Conservation (phyloP, 169 alveolate genomes). For the Pseudocohnilembus persalinus region DNA sequence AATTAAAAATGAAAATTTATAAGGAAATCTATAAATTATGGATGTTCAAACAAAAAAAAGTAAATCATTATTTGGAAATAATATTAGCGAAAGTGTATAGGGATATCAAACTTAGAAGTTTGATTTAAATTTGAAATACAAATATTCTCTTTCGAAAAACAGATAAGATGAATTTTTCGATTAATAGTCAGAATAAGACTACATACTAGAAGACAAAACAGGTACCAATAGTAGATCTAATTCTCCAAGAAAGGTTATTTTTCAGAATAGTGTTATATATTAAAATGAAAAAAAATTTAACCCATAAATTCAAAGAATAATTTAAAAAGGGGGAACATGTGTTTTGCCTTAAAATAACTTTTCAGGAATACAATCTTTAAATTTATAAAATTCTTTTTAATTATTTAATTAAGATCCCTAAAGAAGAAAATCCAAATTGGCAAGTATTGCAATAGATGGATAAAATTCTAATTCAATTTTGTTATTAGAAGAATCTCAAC, state of each 20-base stretch:
- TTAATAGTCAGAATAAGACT: conserved; percentile 8
- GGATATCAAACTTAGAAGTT: conserved; percentile 63
- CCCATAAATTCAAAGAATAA: not conserved
- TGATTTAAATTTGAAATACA: conserved; percentile 48
- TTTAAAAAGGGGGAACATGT: not conserved
- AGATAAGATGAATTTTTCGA: not conserved
- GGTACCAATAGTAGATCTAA: conserved; percentile 5
- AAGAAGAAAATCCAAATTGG: no score
- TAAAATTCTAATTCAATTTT: not conserved
- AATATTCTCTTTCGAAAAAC: conserved; percentile 23
- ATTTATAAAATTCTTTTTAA: no score
- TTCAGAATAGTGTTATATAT: not conserved
- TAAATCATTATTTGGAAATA: conserved; percentile 59
- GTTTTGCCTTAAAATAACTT: no score
- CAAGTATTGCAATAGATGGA: no score
- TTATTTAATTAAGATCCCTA: no score
- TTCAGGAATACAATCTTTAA: no score
- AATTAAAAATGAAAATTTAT: conserved; percentile 66
- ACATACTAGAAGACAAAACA: not conserved
- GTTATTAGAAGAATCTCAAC: conserved; percentile 22
- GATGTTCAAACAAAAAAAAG: conserved; percentile 56
- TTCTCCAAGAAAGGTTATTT: conserved; percentile 4
- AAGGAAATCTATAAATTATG: conserved; percentile 65
- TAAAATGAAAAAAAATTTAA: not conserved
- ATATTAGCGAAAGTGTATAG: conserved; percentile 46